Evolutionary conservation across 495 filamentous ascomycete species (phyloP), one percentile per base, ranked within the genome.

Genomic region (Trichoderma erinaceum): DNA sequence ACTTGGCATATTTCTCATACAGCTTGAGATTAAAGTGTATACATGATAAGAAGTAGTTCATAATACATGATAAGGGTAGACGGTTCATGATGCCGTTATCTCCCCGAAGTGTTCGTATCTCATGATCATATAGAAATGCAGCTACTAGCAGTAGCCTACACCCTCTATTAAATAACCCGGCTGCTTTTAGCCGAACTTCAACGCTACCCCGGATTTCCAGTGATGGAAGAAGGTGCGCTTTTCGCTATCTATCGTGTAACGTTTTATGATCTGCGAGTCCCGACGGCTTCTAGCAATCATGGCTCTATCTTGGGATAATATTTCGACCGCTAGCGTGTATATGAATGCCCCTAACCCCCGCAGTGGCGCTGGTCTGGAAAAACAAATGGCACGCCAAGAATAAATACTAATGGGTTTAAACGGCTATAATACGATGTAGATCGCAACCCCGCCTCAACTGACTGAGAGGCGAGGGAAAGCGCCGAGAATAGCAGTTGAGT

Each of bases 341-440:
- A 56, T 5, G 50, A 56, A 46, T 16, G 23, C 56, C 23, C 7
- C 56, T 61, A 61, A 61, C 56, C 56, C 56, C 56, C 56, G 56
- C 56, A 61, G 56, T 61, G 56, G 56, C 56, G 56, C 11, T 32
- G 0, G 1, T 3, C 13, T 32, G 27, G 23, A 61, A n/a, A 48
- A 10, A 6, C 18, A 23, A 6, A 21, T n/a, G 18, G 21, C 8
- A 48, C 18, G n/a, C 18, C 48, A 52, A 18, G 18, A 52, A n/a
- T 10, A 52, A 25, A 23, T 21, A 10, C 1, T 16, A 56, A 32
- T 15, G 56, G 18, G 13, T 13, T 16, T 5, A 13, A 61, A 29
- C 56, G 56, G 56, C 23, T 61, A 61, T 61, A 61, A 61, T 1
- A 29, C 44, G 56, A 13, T 61, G 56, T 61, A 23, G 56, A 61